Evolutionary conservation across 1,139 yeast genomes (phyloP).

Genomic region (Taphrina confusa): DNA sequence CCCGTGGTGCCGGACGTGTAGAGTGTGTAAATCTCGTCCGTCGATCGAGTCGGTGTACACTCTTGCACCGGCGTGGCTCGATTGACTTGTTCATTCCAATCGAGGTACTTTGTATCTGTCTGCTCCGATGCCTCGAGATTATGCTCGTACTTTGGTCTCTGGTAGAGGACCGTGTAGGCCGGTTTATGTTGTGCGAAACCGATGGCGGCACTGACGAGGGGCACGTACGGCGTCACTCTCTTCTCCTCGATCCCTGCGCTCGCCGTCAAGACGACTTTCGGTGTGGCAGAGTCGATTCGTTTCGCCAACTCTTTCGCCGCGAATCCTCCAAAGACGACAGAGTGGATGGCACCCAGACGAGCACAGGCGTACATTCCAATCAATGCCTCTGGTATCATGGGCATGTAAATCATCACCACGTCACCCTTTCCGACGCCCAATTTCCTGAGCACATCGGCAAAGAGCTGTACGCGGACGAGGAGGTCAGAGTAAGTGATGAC

Average conservation of each 20-base stretch:
- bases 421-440: slow-evolving; percentile 30
- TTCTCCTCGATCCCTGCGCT: slow-evolving; percentile 30
- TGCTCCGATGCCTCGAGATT: not conserved
- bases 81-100: slow-evolving; percentile 3
- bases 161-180: slow-evolving; percentile 5
- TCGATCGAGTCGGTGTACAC: slow-evolving; percentile 18
- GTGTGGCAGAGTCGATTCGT: slow-evolving; percentile 26
- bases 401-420: slow-evolving; percentile 34
- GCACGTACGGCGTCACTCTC: slow-evolving; percentile 26
- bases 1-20: slow-evolving; percentile 34
- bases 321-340: slow-evolving; percentile 32
- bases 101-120: not conserved
- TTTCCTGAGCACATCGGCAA: slow-evolving; percentile 16
- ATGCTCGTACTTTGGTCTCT: slow-evolving; percentile 7
- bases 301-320: slow-evolving; percentile 28
- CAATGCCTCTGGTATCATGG: slow-evolving; percentile 32
- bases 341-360: slow-evolving; percentile 21
- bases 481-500: slow-evolving; percentile 21
- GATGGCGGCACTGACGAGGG: slow-evolving; percentile 22
- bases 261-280: slow-evolving; percentile 25
- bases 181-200: slow-evolving; percentile 14
- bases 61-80: slow-evolving; percentile 13
- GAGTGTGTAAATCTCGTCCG: slow-evolving; percentile 20
- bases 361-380: slow-evolving; percentile 32
- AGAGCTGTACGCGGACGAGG: slow-evolving; percentile 9